Base-by-base conservation (phyloP, 208 protist genomes). In the Trypanosoma lewisi region DNA sequence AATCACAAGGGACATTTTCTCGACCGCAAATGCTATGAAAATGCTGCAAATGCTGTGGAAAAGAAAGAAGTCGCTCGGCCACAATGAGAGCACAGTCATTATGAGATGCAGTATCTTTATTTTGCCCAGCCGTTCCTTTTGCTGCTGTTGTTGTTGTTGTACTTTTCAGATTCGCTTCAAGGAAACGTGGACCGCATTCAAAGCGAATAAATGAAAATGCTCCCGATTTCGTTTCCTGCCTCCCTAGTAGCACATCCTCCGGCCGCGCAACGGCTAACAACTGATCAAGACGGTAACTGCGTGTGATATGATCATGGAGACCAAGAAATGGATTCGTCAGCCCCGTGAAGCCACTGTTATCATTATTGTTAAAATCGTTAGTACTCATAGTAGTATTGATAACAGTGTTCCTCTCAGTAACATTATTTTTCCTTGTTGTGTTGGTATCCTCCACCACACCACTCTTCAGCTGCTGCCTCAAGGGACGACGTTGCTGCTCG, bases 1-100 rank as follows among this genome's bases (percentile, higher is more conserved):
- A 93, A 70, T 93, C 87, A 56, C 87, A 93, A 33, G 87, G 87
- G 30, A 93, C 82, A 56, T 80, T 66, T 44, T 87, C 73, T n/a
- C 87, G 87, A 19, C 87, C 82, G 52, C 81, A 85, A 14, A 93
- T 54, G 30, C 79, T 60, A 47, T 93, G 87, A 63, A 89, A 91
- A 41, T 90, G 78, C 2, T 81, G 75, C 27, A 82, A 53, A 45
- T 70, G 42, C 54, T 79, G 80, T 9, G 87, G 82, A 55, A 93
- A 90, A 21, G 83, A 67, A 52, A 93, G 61, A 45, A 93, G 58
- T 21, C 87, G 81, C 69, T 90, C 75, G 17, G 87, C 87, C 12
- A 93, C 44, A 28, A 87, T 65, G 17, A 93, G 73, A 0, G 80
- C 64, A 60, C 76, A 87, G 66, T 77, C 70, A 23, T 59, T 50